Percentiles rank a stretch among this genome's conserved stretches.
phyloP scores from a whole-genome alignment of 495 filamentous ascomycete species.

The Xylaria grammica region DNA sequence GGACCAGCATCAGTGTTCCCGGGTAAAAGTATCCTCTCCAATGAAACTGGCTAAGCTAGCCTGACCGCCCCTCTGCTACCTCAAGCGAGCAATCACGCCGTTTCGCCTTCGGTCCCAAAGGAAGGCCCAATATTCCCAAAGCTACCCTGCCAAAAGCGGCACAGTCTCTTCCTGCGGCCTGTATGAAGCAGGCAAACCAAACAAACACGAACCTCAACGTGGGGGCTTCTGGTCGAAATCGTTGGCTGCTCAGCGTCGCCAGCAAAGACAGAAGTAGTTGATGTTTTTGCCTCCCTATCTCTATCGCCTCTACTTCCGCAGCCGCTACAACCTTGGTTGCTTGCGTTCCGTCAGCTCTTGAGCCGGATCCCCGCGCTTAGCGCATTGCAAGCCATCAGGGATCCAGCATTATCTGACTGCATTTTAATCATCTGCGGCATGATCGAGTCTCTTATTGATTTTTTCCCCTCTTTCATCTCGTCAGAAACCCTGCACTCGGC shows the following conservation, averaged over 20 bases:
- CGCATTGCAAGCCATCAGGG: constrained; percentile 12
- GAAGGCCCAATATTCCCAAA: background rate
- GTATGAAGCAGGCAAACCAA: constrained; percentile 15
- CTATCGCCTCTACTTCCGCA: background rate
- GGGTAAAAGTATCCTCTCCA: constrained; percentile 8
- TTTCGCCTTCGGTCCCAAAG: background rate
- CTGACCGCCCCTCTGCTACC: background rate
- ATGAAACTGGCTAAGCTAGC: background rate
- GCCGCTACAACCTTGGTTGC: background rate
- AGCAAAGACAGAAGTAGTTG: background rate
- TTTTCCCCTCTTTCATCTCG: background rate
- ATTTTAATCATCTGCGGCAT: background rate
- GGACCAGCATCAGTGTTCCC: background rate
- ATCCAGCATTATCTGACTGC: background rate
- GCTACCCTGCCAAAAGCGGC: constrained; percentile 7
- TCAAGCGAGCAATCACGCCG: background rate
- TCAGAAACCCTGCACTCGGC: constrained; percentile 11
- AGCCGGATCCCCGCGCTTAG: constrained; percentile 10
- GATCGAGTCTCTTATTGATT: background rate
- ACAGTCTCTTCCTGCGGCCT: background rate
- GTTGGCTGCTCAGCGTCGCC: background rate
- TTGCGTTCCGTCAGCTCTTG: background rate
- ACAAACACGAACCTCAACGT: background rate
- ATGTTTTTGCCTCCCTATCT: too few species aligned
- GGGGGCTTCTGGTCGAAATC: constrained; percentile 1